Percentiles rank a stretch among this genome's conserved stretches.
Evolutionary conservation across 495 filamentous ascomycete genomes (phyloP).

Genomic region (Xylaria cubensis): DNA sequence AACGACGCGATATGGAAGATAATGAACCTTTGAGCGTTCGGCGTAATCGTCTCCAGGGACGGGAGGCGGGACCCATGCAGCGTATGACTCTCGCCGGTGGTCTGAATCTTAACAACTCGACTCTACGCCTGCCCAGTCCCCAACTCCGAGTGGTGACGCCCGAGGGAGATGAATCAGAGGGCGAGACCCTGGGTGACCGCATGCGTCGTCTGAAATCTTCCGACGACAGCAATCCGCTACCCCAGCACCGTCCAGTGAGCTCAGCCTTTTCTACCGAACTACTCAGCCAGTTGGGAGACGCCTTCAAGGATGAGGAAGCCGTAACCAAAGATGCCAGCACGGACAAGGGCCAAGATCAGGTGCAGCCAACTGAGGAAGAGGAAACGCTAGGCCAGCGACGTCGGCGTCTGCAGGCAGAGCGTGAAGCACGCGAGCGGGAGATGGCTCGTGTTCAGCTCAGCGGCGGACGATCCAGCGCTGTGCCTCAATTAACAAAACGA

Average conservation of each 20-base stretch:
- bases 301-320: conserved; percentile 46
- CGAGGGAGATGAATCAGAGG: conserved; percentile 64
- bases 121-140: conserved; percentile 38
- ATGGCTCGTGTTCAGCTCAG: conserved; percentile 33
- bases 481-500: conserved; percentile 34
- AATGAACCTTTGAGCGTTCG: conserved; percentile 86
- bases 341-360: conserved; percentile 42
- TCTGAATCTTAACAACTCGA: conserved; percentile 29
- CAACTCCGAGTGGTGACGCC: conserved; percentile 42
- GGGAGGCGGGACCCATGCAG: conserved; percentile 43
- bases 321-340: conserved; percentile 38
- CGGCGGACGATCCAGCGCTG: conserved; percentile 21
- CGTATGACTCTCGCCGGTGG: conserved; percentile 48
- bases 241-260: conserved; percentile 65
- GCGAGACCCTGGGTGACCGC: conserved; percentile 80
- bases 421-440: conserved; percentile 59
- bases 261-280: conserved; percentile 82
- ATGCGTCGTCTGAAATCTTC: conserved; percentile 68
- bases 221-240: conserved; percentile 53
- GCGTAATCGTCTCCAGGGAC: conserved; percentile 76
- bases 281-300: conserved; percentile 70
- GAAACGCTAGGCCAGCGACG: conserved; percentile 91
- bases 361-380: conserved; percentile 63
- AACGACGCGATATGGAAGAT: conserved; percentile 84
- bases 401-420: conserved; percentile 77